A percentile compares a stretch with the other conserved stretches of the same genome.
Conservation (phyloP, 73 alveolate species). For the Symbiodinium natans region DNA sequence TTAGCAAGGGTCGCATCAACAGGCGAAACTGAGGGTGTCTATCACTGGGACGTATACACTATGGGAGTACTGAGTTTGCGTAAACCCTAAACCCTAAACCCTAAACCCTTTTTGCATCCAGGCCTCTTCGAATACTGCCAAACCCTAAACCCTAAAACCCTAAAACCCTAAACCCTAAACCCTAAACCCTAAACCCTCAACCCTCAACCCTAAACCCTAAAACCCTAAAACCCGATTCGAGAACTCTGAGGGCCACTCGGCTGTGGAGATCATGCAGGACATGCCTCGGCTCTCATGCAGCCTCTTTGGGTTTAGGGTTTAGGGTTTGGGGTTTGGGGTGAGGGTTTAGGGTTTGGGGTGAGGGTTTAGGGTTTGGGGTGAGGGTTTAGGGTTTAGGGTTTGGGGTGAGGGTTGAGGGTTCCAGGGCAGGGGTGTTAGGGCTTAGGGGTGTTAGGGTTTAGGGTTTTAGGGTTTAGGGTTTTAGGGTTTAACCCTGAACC, state of each 20-base stretch:
- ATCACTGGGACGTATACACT: no score
- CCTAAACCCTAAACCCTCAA: neutral
- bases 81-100: no score
- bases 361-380: neutral
- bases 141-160: neutral
- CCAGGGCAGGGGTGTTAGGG: no score
- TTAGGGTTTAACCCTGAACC: no score
- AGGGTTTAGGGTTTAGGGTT: neutral
- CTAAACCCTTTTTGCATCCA: no score
- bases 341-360: neutral
- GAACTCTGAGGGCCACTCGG: neutral
- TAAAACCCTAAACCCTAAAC: neutral
- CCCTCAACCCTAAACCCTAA: neutral
- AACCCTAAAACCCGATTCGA: neutral
- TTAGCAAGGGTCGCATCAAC: no score
- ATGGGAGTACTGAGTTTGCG: no score
- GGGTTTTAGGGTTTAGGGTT: no score
- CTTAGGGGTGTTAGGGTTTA: no score
- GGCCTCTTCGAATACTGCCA: neutral
- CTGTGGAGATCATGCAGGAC: slow-evolving; percentile 3
- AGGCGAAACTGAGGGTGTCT: no score
- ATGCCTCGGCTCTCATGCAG: neutral
- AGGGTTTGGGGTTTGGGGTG: neutral
- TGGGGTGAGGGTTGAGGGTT: no score
- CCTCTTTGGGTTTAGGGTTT: no score